phyloP scores from a whole-genome alignment of 2,329 filamentous ascomycete genomes.

The Cercospora berteroae region DNA sequence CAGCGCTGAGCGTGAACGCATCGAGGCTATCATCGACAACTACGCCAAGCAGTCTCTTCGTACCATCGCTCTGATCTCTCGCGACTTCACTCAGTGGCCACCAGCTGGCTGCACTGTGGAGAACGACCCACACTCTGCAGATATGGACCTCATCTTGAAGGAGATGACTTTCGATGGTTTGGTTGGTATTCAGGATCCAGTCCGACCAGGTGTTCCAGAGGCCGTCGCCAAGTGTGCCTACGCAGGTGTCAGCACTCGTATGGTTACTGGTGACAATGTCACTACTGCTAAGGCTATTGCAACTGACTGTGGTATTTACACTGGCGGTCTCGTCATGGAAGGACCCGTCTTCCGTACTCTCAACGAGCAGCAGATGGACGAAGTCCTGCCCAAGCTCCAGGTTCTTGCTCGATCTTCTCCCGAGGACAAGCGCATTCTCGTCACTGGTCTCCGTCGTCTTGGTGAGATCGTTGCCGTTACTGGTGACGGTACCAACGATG shows the following conservation, averaged over 20 bases:
- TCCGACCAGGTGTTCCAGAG: conserved; percentile 64
- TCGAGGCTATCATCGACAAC: conserved; percentile 67
- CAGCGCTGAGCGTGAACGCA: conserved; percentile 53
- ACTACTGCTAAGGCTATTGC: conserved; percentile 73
- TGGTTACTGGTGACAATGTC: conserved; percentile 73
- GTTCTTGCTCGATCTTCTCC: conserved; percentile 68
- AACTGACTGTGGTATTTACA: conserved; percentile 66
- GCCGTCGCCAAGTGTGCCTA: conserved; percentile 65
- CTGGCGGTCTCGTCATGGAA: conserved; percentile 47
- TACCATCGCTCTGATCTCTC: conserved; percentile 80
- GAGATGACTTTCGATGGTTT: conserved; percentile 72
- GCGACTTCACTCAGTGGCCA: conserved; percentile 79
- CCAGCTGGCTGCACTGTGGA: conserved; percentile 57
- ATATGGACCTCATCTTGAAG: conserved; percentile 67
- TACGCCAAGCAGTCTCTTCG: conserved; percentile 79
- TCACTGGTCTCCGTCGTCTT: conserved; percentile 61
- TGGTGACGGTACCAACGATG: conserved; percentile 66
- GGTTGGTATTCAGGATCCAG: conserved; percentile 72
- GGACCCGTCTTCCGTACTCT: conserved; percentile 47
- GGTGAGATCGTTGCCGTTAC: conserved; percentile 66
- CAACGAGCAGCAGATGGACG: conserved; percentile 47
- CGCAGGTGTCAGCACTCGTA: conserved; percentile 69
- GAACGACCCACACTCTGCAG: conserved; percentile 61
- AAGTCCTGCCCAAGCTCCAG: conserved; percentile 61
- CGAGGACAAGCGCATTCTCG: conserved; percentile 66